phyloP scores from a whole-genome alignment of 139 green algal species.

The Tetradesmus obliquus region DNA sequence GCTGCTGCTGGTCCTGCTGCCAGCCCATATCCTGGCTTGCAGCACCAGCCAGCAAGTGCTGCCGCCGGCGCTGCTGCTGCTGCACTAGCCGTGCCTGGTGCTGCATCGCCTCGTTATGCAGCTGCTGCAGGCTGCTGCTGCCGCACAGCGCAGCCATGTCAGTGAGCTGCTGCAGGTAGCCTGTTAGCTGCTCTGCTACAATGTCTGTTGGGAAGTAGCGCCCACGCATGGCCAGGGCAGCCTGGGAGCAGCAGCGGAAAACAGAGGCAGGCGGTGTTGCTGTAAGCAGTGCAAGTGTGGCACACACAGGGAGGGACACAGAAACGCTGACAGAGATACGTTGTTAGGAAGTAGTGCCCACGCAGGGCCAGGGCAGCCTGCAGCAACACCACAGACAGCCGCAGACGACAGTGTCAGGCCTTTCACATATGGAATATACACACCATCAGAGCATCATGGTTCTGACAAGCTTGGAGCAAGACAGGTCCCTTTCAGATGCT shows the following conservation, averaged over 20 bases:
- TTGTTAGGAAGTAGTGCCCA: too few relatives aligned
- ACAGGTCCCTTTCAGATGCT: too few relatives aligned
- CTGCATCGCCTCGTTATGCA: slow-evolving; percentile 8
- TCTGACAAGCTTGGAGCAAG: too few relatives aligned
- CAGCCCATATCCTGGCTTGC: neutral
- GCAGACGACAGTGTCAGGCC: too few relatives aligned
- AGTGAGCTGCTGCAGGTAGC: neutral
- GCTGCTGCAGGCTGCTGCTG: neutral
- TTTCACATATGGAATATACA: too few relatives aligned
- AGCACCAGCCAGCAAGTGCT: neutral
- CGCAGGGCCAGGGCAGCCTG: too few relatives aligned
- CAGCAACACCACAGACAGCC: too few relatives aligned
- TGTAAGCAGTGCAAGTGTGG: too few relatives aligned
- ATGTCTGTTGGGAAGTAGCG: neutral
- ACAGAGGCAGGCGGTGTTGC: too few relatives aligned
- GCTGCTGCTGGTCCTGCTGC: neutral
- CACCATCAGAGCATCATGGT: too few relatives aligned
- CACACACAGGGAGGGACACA: too few relatives aligned
- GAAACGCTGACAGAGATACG: too few relatives aligned
- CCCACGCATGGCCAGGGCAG: neutral
- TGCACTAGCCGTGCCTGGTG: neutral
- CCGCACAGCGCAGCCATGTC: neutral
- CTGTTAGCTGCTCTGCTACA: neutral
- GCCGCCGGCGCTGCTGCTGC: slow-evolving; percentile 31
- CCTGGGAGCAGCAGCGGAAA: neutral